These are phyloP conservation scores for Parafenestella ontariensis DNA, from an alignment of 2,329 filamentous ascomycete species.

Conservation along the genomic window DNA sequence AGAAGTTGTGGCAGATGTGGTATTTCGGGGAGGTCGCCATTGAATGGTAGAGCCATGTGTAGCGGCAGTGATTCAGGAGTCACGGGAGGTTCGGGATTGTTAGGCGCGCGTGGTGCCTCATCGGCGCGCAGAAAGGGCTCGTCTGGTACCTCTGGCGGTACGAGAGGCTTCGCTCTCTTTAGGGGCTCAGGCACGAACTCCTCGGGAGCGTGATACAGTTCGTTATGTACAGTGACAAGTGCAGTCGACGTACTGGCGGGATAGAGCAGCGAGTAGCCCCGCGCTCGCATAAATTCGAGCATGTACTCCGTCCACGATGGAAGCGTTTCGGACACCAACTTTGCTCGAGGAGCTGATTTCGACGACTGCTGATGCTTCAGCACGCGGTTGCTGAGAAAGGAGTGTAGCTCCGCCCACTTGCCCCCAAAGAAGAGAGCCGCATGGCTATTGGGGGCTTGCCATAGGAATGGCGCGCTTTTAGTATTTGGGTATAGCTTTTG, in stretches of 20 bases:
- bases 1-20: slow-evolving; percentile 64
- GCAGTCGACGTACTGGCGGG: slow-evolving; percentile 64
- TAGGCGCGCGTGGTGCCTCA: slow-evolving; percentile 28
- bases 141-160: slow-evolving; percentile 17
- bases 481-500: slow-evolving; percentile 34
- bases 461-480: slow-evolving; percentile 70
- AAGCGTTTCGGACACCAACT: slow-evolving; percentile 68
- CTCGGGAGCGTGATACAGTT: slow-evolving; percentile 76
- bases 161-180: slow-evolving; percentile 4
- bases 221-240: slow-evolving; percentile 77
- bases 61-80: slow-evolving; percentile 57
- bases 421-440: slow-evolving; percentile 83
- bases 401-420: slow-evolving; percentile 86
- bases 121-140: slow-evolving; percentile 52
- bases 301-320: slow-evolving; percentile 82
- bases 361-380: slow-evolving; percentile 33
- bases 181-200: slow-evolving; percentile 54
- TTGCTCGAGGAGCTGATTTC: slow-evolving; percentile 32
- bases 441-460: slow-evolving; percentile 84
- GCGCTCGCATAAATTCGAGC: slow-evolving; percentile 75
- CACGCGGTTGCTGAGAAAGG: slow-evolving; percentile 73
- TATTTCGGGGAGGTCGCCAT: slow-evolving; percentile 57
- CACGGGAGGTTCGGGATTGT: slow-evolving; percentile 52
- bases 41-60: slow-evolving; percentile 57
- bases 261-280: slow-evolving; percentile 82